Percentiles rank a stretch among this genome's conserved stretches.
Conservation (phyloP, 441 rosid species). For the Raphanus hybrid region DNA sequence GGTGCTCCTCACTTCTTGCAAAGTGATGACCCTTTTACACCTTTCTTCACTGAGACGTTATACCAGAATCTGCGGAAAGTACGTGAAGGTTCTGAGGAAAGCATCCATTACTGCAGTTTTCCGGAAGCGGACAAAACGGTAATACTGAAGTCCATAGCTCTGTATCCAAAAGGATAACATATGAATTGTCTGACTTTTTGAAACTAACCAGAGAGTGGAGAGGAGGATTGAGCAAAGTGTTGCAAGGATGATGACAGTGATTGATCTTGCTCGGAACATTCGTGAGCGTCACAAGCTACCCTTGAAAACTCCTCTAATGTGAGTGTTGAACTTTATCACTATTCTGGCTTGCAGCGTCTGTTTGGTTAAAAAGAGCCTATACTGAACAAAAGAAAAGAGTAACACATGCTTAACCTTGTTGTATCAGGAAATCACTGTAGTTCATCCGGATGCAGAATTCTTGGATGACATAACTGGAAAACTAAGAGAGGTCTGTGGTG, state of each 20-base stretch:
- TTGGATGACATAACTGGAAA: slow-evolving; percentile 92
- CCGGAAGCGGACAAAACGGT: slow-evolving; percentile 67
- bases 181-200: too few relatives aligned
- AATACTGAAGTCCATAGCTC: too few relatives aligned
- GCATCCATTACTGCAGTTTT: slow-evolving; percentile 84
- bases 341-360: slow-evolving; percentile 1
- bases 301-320: slow-evolving; percentile 87
- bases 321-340: slow-evolving; percentile 21
- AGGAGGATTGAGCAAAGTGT: slow-evolving; percentile 87
- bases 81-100: slow-evolving; percentile 71
- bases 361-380: background rate
- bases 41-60: slow-evolving; percentile 63
- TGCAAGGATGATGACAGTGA: slow-evolving; percentile 90
- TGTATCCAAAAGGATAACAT: too few relatives aligned
- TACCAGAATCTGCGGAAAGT: slow-evolving; percentile 95
- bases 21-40: slow-evolving; percentile 27
- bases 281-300: slow-evolving; percentile 56
- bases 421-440: slow-evolving; percentile 86
- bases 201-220: slow-evolving; percentile 63
- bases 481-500: slow-evolving; percentile 74
- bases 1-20: slow-evolving; percentile 94
- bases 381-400: slow-evolving; percentile 28
- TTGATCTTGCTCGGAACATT: slow-evolving; percentile 95
- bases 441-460: slow-evolving; percentile 88
- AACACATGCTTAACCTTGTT: slow-evolving; percentile 22